These are phyloP conservation scores for Kodamaea nitidulidarum DNA, from an alignment of 805 yeast genomes.

Conservation along the genomic window DNA sequence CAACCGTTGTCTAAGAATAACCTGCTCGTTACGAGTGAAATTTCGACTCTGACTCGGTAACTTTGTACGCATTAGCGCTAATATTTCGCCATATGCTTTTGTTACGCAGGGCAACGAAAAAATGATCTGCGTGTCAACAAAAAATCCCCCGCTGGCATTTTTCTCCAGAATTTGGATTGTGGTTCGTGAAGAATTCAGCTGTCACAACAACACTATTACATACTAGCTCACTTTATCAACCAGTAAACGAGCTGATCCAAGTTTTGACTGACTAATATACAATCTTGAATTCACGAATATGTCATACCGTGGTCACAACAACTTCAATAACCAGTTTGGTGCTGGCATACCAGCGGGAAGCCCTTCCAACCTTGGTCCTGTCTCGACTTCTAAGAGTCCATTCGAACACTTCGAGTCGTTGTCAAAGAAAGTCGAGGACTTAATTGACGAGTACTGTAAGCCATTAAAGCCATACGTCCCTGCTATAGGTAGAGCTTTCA, in stretches of 20 bases:
- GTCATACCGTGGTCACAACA: constrained; percentile 42
- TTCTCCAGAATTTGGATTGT: neutral
- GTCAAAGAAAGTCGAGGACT: constrained; percentile 52
- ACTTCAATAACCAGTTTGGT: constrained; percentile 35
- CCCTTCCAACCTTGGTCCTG: constrained; percentile 27
- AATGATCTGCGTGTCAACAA: constrained; percentile 12
- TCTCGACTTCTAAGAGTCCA: constrained; percentile 24
- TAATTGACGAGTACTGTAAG: constrained; percentile 46
- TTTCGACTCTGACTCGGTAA: too few relatives aligned
- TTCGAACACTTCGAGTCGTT: constrained; percentile 46
- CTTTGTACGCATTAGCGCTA: too few relatives aligned
- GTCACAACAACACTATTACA: neutral
- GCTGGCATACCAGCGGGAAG: constrained; percentile 15
- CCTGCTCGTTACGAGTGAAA: too few relatives aligned
- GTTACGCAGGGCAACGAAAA: neutral
- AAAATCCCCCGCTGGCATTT: constrained; percentile 7
- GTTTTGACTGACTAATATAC: neutral
- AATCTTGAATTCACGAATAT: constrained; percentile 13
- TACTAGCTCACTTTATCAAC: neutral
- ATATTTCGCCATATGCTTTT: too few relatives aligned
- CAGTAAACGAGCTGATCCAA: neutral
- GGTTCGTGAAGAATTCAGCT: neutral
- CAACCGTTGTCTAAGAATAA: too few relatives aligned
- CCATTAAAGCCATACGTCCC: constrained; percentile 75
- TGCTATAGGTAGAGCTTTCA: constrained; percentile 79